Base-by-base conservation (phyloP, 495 filamentous ascomycete genomes). In the Glonium stellatum region DNA sequence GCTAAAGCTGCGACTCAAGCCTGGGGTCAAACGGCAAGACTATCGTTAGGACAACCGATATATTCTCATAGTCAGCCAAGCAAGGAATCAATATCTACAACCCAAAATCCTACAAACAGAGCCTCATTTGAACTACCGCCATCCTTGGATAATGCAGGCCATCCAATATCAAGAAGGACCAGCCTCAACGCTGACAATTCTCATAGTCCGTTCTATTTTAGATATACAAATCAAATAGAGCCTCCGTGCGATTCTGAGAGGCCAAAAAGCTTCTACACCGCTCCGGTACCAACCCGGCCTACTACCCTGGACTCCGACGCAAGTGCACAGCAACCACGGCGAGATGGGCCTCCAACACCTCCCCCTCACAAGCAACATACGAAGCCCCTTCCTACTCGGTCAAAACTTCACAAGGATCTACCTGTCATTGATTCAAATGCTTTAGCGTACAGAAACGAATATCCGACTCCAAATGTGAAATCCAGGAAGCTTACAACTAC, bases 1-100 rank as follows among this genome's bases (percentile, higher is more conserved):
- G 90, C 87, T 44, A 95, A 88, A 71, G 93, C 93, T 13, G 93
- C 93, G 1, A 87, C 87, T 1, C 73, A 95, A 37, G 92, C 92
- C 18, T 98, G 92, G 92, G 61, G 55, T 1, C 39, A 61, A 18
- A 67, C 31, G 9, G 8, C 63, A 18, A 35, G 39, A 23, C 10
- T 48, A 15, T 52, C 31, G 23, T 11, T 57, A 18, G 48, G 23
- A n/a, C 54, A 41, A 22, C 61, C 55, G 5, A 27, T 58, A 3
- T 63, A 63, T 39, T 22, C 23, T n/a, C 35, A 49, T 0, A 58
- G 35, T 37, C 37, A 49, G 13, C 19, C 42, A 11, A 55, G 57
- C 31, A 61, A 36, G 25, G 58, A 60, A 18, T 58, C 49, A 4
- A 19, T 51, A 19, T 5, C 48, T 27, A 22, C 44, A 25, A 15